A percentile compares a stretch with the other conserved stretches of the same genome.
phyloP scores from a whole-genome alignment of 108 stramenopile species.

The Skeletonema tropicum region DNA sequence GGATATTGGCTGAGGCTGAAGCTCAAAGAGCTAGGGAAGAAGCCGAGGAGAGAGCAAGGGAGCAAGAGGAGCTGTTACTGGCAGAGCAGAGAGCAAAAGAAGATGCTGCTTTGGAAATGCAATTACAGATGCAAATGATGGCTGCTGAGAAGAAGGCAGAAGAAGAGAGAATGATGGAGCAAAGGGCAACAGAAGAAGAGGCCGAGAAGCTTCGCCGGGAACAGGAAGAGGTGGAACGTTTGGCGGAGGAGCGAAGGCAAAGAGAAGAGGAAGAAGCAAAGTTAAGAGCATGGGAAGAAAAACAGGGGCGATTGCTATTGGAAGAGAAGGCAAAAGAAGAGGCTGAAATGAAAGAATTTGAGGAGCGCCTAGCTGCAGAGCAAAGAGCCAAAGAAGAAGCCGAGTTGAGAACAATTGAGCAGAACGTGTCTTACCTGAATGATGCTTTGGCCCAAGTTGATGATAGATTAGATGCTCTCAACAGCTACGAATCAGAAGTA shows the following conservation, averaged over 20 bases:
- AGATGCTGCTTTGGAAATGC: not conserved
- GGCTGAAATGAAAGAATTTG: not conserved
- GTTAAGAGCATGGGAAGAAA: not conserved
- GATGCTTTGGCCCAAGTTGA: not conserved
- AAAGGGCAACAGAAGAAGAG: constrained; percentile 1
- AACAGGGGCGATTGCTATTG: not conserved
- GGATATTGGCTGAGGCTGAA: not conserved
- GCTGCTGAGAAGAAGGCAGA: constrained; percentile 1
- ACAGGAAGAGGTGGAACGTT: not conserved
- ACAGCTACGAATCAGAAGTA: not conserved
- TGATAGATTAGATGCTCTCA: not conserved
- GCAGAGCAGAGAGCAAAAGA: not conserved
- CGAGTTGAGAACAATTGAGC: not conserved
- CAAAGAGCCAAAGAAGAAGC: not conserved
- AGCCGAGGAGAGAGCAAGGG: not conserved
- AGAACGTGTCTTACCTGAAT: not conserved
- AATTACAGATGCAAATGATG: not conserved
- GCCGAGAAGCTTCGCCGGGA: not conserved
- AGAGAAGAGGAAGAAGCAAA: not conserved
- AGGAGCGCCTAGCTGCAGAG: not conserved
- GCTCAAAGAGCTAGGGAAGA: not conserved
- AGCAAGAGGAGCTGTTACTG: not conserved
- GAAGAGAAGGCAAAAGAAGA: constrained; percentile 5
- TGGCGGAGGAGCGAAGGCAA: not conserved
- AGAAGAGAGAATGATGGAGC: not conserved